These are phyloP conservation scores for Ceratobasidium sp. DNA, from an alignment of 1,284 basidiomycete species.

Conservation along the genomic window DNA sequence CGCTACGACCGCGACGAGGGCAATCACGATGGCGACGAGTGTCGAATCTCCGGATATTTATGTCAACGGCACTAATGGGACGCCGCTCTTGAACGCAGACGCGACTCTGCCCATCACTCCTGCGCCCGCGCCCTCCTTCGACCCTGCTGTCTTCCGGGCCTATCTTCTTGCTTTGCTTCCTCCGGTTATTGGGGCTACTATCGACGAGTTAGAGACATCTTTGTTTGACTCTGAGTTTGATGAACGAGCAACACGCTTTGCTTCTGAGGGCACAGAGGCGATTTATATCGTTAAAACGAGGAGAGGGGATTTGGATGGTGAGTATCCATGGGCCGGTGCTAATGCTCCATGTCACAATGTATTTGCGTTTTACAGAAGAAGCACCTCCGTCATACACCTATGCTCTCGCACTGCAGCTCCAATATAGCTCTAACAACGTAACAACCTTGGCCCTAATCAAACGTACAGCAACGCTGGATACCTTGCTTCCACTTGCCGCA, in stretches of 20 bases:
- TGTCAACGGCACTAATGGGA: constrained; percentile 34
- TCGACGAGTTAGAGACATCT: constrained; percentile 70
- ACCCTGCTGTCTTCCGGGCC: constrained; percentile 54
- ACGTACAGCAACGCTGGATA: constrained; percentile 85
- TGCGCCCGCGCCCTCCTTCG: constrained; percentile 52
- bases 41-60: constrained; percentile 32
- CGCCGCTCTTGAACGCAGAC: constrained; percentile 23
- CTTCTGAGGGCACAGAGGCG: constrained; percentile 75
- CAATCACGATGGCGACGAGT: constrained; percentile 40
- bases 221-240: constrained; percentile 81
- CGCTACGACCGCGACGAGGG: constrained; percentile 41
- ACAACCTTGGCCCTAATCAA: constrained; percentile 96
- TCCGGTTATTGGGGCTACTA: constrained; percentile 75
- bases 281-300: constrained; percentile 80
- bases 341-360: constrained; percentile 34
- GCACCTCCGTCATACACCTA: constrained; percentile 73
- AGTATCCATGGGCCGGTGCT: constrained; percentile 23
- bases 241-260: constrained; percentile 79
- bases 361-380: constrained; percentile 65
- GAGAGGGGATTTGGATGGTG: constrained; percentile 78
- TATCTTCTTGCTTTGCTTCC: constrained; percentile 81
- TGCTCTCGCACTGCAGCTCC: constrained; percentile 76
- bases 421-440: constrained; percentile 84
- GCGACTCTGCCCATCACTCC: constrained; percentile 44
- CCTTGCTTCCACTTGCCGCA: constrained; percentile 78